These are phyloP conservation scores for Pyrenochaeta sp. DNA, from an alignment of 2,329 filamentous ascomycete genomes.

Conservation along the genomic window DNA sequence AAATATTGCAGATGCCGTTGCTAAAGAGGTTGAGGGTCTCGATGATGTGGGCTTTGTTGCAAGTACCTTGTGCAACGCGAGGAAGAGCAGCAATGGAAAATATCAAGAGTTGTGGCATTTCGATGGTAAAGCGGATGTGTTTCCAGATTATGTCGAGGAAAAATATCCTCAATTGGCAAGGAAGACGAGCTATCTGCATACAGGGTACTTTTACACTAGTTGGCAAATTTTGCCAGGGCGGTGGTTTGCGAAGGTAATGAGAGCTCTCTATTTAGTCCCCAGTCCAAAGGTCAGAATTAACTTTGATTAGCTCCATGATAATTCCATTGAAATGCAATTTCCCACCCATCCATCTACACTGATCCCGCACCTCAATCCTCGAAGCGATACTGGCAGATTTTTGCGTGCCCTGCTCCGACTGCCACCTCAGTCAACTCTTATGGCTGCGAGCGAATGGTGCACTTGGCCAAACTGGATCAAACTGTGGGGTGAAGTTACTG, in stretches of 20 bases:
- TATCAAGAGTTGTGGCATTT: conserved; percentile 36
- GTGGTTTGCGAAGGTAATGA: conserved; percentile 25
- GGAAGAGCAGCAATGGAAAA: conserved; percentile 32
- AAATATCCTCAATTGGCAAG: conserved; percentile 24
- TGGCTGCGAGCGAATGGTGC: conserved; percentile 29
- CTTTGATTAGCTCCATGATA: conserved; percentile 12
- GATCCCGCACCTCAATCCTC: conserved; percentile 21
- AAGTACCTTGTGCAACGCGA: conserved; percentile 29
- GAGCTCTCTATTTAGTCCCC: neutral
- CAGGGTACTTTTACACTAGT: conserved; percentile 32
- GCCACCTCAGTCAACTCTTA: conserved; percentile 30
- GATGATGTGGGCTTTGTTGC: conserved; percentile 31
- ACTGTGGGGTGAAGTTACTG: conserved; percentile 30
- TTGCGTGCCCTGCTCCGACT: conserved; percentile 25
- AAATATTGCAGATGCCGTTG: conserved; percentile 40
- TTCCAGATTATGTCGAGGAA: conserved; percentile 29
- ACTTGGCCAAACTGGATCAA: conserved; percentile 31
- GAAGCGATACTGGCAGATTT: conserved; percentile 27
- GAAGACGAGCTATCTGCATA: conserved; percentile 30
- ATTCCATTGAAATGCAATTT: conserved; percentile 25
- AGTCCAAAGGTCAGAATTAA: neutral
- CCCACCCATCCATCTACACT: conserved; percentile 16
- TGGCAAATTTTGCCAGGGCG: conserved; percentile 21
- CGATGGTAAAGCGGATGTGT: conserved; percentile 36
- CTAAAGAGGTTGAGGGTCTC: conserved; percentile 21